These are phyloP conservation scores for Kluyveromyces sp. DNA, from an alignment of 1,139 yeast species.

Conservation along the genomic window DNA sequence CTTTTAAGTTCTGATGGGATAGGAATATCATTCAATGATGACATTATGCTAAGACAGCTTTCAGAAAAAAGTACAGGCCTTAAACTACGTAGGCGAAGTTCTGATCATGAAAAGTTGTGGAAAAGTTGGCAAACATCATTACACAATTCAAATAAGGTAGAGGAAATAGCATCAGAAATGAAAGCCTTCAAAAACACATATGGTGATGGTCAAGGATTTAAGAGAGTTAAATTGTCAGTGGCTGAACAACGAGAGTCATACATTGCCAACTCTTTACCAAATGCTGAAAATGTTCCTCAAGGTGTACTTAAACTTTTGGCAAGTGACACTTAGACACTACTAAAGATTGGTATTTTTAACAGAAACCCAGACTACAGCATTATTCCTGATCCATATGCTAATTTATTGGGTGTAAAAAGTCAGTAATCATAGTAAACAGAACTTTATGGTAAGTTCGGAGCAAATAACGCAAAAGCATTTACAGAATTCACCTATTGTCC, in stretches of 20 bases:
- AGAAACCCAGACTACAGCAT: conserved; percentile 5
- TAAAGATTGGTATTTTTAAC: conserved; percentile 26
- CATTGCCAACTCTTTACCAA: background rate
- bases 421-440: conserved; percentile 4
- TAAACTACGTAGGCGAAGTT: background rate
- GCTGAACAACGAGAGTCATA: background rate
- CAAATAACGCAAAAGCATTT: background rate
- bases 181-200: background rate
- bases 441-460: conserved; percentile 16
- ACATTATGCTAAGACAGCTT: background rate
- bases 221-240: background rate
- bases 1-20: background rate
- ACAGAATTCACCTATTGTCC: background rate
- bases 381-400: conserved; percentile 7
- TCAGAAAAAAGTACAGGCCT: background rate
- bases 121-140: conserved; percentile 1
- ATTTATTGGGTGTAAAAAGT: conserved; percentile 4
- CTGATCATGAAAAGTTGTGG: conserved; percentile 1
- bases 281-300: background rate
- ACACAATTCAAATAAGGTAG: background rate
- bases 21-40: background rate
- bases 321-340: conserved; percentile 3
- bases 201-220: background rate
- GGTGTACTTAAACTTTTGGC: background rate
- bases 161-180: background rate